Evolutionary conservation across 441 rosid species (phyloP), one percentile per base, ranked within the genome.

Genomic region (Viola pubescens): DNA sequence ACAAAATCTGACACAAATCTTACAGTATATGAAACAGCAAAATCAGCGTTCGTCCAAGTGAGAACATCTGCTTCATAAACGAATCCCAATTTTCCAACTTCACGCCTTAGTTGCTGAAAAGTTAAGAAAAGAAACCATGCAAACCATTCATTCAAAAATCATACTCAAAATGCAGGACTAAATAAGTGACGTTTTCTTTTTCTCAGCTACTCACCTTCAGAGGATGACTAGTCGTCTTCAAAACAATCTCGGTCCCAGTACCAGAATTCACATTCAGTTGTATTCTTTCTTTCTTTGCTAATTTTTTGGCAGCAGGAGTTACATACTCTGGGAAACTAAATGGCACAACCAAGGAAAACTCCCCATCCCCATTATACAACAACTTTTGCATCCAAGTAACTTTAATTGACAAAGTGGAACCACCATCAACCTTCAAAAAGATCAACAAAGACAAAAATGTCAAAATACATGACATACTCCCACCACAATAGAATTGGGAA

Each of bases 271-370:
- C 85, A 76, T 78, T 91, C 78, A 94, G 68, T 51, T 65, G 64
- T 55, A 94, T 84, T 82, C 75, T 94, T 61, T 94, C 97, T 53
- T 77, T 88, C 62, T 80, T 94, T 0, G 88, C 74, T 42, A 88
- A 67, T 63, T 88, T 88, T 80, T 82, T 91, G 11, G 82, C 86
- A 44, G 91, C 82, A 63, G 97, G 94, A 66, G 83, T 82, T 59
- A 91, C 99, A 66, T 76, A 91, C 58, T 84, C 94, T 0, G 97
- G 99, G 64, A 94, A 94, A 52, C 64, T 78, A 61, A 91, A 94
- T 3, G 99, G 99, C 61, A 91, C 79, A 5, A 56, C 64, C 55
- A 91, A 51, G 10, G 77, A 77, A 44, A 85, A 81, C 62, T 82
- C 84, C 12, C 89, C 94, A 40, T 81, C 65, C 34, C 34, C 34